Evolutionary conservation across 768 basidiomycete genomes (phyloP).

Genomic region (Infundibulicybe gibba): DNA sequence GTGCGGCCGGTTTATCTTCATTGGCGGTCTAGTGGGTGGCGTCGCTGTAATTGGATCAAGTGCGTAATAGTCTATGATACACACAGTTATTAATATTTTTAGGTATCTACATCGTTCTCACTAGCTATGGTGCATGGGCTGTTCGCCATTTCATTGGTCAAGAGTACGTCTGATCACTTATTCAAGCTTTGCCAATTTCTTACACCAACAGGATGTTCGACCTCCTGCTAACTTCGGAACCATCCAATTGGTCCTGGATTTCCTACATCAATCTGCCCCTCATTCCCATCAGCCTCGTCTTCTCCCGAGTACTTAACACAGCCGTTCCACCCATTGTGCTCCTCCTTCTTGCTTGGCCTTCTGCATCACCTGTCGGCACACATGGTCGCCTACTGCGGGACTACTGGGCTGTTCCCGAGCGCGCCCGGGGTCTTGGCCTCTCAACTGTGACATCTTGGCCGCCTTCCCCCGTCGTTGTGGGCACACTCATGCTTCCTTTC

Average conservation of each 20-base stretch:
- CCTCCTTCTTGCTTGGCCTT: slow-evolving; percentile 46
- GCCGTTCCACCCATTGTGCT: slow-evolving; percentile 36
- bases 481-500: slow-evolving; percentile 48
- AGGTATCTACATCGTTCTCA: slow-evolving; percentile 46
- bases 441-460: slow-evolving; percentile 39
- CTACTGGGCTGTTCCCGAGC: slow-evolving; percentile 29
- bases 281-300: slow-evolving; percentile 64
- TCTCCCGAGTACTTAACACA: slow-evolving; percentile 48
- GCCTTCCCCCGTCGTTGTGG: slow-evolving; percentile 56
- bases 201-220: slow-evolving; percentile 49
- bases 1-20: slow-evolving; percentile 49
- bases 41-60: slow-evolving; percentile 59
- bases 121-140: slow-evolving; percentile 72
- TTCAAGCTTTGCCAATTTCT: too few species aligned
- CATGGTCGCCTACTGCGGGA: slow-evolving; percentile 23
- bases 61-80: slow-evolving; percentile 21
- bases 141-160: slow-evolving; percentile 64
- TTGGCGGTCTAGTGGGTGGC: slow-evolving; percentile 45
- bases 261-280: slow-evolving; percentile 74
- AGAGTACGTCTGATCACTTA: slow-evolving; percentile 39
- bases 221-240: slow-evolving; percentile 63
- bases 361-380: slow-evolving; percentile 29
- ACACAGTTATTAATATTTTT: not conserved
- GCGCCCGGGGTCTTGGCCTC: slow-evolving; percentile 29
- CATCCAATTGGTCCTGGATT: slow-evolving; percentile 70